Evolutionary conservation across 2,329 filamentous ascomycete species (phyloP), one percentile per base, ranked within the genome.

Genomic region (Ophiostoma sp.): DNA sequence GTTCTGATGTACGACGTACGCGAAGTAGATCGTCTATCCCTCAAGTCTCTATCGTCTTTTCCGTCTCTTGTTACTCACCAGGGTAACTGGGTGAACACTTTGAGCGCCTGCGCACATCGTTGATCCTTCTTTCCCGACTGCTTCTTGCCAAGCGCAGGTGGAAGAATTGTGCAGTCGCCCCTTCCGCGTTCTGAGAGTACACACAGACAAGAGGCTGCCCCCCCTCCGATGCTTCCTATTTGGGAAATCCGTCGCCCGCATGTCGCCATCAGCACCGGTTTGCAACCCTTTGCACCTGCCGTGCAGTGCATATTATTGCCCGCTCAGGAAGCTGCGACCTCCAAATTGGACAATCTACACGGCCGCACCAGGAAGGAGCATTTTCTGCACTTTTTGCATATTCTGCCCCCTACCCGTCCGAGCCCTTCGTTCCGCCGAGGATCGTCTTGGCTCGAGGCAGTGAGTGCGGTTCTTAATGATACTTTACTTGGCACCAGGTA

Each of bases 151-250:
- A 66, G 61, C 1, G n/a, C 50, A 25, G 15, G 50, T 15, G 15
- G n/a, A 17, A 22, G 57, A n/a, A 25, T 28, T 28, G 36, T 45
- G n/a, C 61, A 31, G 36, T 45, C 36, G 61, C n/a, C 36, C 61
- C 61, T 66, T 45, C 61, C 61, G 22, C 36, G 12, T 17, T n/a
- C 19, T 22, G 19, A 9, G 6, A 39, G 22, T 28, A n/a, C n/a
- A 19, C 19, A 50, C 45, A 19, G n/a, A n/a, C n/a, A n/a, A n/a
- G 45, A 6, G 50, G 19, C 8, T 25, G 50, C 28, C 11, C 25
- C 19, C 31, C 9, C 25, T 64, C 70, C 57, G 70, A 55, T 59
- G 12, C 59, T 64, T 66, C 70, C 70, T 39, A 71, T 64, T 52
- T 28, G 19, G 57, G 70, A 42, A 50, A 52, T 25, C 19, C 31